A percentile compares a stretch with the other conserved stretches of the same genome.
phyloP scores from a whole-genome alignment of 1,284 basidiomycete species.

The Ganoderma meredithae region DNA sequence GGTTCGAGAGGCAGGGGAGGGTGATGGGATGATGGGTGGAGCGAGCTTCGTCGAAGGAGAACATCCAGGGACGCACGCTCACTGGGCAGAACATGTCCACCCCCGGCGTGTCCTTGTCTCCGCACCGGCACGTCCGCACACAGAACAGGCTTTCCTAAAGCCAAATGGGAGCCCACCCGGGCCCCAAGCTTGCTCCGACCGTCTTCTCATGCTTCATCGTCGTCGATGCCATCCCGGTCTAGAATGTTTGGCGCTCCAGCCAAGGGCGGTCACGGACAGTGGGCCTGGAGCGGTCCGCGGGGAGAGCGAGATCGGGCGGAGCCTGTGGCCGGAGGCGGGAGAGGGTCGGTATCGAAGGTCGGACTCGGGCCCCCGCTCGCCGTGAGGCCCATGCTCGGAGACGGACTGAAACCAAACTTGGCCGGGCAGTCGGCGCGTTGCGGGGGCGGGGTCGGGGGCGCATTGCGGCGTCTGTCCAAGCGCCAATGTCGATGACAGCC shows the following conservation, averaged over 20 bases:
- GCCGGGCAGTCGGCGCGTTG: background rate
- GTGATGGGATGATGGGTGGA: constrained; percentile 1
- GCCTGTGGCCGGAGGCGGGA: background rate
- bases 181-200: background rate
- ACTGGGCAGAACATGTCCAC: constrained; percentile 21
- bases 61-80: constrained; percentile 11
- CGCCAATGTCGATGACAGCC: constrained; percentile 6
- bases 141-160: constrained; percentile 2
- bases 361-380: background rate
- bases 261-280: background rate
- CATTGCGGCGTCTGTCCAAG: background rate
- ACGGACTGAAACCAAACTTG: background rate
- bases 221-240: constrained; percentile 2
- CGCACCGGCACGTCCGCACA: constrained; percentile 1
- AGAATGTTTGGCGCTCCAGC: background rate
- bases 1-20: constrained; percentile 7
- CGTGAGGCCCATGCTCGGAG: background rate
- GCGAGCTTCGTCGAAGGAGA: constrained; percentile 8
- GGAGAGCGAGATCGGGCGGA: background rate
- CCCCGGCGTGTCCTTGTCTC: constrained; percentile 20
- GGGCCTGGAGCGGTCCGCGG: constrained; percentile 1
- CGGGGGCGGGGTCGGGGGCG: background rate
- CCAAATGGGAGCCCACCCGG: constrained; percentile 8
- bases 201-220: constrained; percentile 7
- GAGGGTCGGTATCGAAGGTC: background rate